phyloP scores from a whole-genome alignment of 345 rosid genomes.

The Jatropha curcas region DNA sequence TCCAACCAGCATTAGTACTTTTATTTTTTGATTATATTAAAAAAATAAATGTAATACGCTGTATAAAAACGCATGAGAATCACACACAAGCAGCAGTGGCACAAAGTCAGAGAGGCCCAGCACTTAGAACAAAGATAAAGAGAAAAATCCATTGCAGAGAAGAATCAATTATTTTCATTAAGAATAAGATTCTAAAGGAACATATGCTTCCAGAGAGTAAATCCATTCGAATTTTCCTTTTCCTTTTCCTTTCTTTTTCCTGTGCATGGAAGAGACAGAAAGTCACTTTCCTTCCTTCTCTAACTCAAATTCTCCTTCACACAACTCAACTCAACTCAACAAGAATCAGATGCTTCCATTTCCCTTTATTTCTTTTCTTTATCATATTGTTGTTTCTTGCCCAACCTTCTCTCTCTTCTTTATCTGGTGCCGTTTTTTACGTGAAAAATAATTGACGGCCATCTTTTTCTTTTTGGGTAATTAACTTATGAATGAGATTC shows the following conservation, averaged over 20 bases:
- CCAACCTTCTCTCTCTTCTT: too few relatives aligned
- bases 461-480: too few relatives aligned
- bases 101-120: neutral
- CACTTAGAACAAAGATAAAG: neutral
- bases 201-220: slow-evolving; percentile 33
- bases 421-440: too few relatives aligned
- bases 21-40: too few relatives aligned
- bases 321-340: neutral
- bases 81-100: neutral
- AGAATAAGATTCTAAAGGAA: slow-evolving; percentile 31
- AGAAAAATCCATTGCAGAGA: neutral
- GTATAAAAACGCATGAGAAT: too few relatives aligned
- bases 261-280: slow-evolving; percentile 32
- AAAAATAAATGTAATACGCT: too few relatives aligned
- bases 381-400: too few relatives aligned
- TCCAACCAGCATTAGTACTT: too few relatives aligned
- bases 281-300: slow-evolving; percentile 29
- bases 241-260: neutral
- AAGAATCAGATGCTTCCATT: slow-evolving; percentile 46
- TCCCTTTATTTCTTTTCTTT: slow-evolving; percentile 2
- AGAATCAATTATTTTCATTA: neutral
- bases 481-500: too few relatives aligned
- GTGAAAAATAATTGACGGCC: too few relatives aligned
- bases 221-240: neutral
- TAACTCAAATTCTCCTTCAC: slow-evolving; percentile 18